Conservation (phyloP, 805 yeast species). For the Brettanomyces bruxellensis region DNA sequence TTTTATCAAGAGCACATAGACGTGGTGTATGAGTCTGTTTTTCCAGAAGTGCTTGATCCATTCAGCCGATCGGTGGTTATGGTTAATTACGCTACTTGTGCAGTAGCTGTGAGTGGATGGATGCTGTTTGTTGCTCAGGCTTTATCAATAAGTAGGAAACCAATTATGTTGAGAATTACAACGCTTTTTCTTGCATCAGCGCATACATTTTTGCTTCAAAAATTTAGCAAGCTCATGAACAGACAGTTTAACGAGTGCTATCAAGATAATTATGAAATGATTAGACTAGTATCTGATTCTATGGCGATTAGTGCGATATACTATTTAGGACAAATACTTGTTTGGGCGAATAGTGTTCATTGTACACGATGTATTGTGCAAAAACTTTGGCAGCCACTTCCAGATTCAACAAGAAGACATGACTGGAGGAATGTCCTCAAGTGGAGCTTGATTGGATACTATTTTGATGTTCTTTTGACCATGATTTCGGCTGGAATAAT, state of each 20-base stretch:
- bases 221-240: constrained; percentile 36
- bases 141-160: constrained; percentile 48
- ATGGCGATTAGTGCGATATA: constrained; percentile 29
- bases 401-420: neutral
- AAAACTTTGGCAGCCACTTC: neutral
- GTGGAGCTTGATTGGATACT: neutral
- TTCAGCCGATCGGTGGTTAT: constrained; percentile 31
- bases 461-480: neutral
- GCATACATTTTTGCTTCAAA: constrained; percentile 41
- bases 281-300: constrained; percentile 28
- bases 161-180: constrained; percentile 46
- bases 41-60: constrained; percentile 19
- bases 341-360: constrained; percentile 39
- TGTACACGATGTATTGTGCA: constrained; percentile 8
- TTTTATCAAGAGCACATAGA: neutral
- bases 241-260: constrained; percentile 43
- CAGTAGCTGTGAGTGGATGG: constrained; percentile 59
- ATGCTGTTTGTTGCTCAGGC: constrained; percentile 51
- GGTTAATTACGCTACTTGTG: constrained; percentile 43
- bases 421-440: neutral
- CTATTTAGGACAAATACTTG: constrained; percentile 33
- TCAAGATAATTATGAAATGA: constrained; percentile 40
- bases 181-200: constrained; percentile 48
- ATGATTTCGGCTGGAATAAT: constrained; percentile 3
- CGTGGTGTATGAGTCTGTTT: neutral